phyloP scores from a whole-genome alignment of 306 rosid species.

The Cercis canadensis region DNA sequence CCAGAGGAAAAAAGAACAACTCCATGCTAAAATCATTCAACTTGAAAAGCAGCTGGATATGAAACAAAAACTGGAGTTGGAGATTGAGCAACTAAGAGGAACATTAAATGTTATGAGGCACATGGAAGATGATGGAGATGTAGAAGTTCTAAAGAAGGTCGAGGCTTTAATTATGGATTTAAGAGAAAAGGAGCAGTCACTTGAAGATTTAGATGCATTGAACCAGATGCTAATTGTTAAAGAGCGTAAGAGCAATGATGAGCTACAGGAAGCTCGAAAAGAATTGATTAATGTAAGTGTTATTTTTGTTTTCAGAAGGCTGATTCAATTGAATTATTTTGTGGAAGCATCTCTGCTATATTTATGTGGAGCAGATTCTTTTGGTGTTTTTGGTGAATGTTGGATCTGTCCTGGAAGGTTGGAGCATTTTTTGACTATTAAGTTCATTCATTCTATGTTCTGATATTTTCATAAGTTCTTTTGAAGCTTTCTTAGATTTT shows the following conservation, averaged over 20 bases:
- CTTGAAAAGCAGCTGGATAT: constrained; percentile 81
- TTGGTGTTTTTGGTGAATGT: no score
- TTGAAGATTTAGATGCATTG: constrained; percentile 65
- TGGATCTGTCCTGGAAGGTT: no score
- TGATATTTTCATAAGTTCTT: not conserved
- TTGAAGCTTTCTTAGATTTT: constrained; percentile 23
- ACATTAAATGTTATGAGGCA: constrained; percentile 75
- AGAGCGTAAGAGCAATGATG: constrained; percentile 92
- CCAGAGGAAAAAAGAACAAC: constrained; percentile 88
- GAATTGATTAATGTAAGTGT: constrained; percentile 77
- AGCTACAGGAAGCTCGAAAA: constrained; percentile 94
- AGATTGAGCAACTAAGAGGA: constrained; percentile 87
- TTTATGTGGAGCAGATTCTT: not conserved
- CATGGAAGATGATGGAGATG: constrained; percentile 86
- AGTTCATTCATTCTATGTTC: not conserved
- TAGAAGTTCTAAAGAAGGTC: constrained; percentile 73
- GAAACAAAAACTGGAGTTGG: constrained; percentile 89
- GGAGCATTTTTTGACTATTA: not conserved
- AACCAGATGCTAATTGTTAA: constrained; percentile 78
- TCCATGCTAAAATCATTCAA: constrained; percentile 71
- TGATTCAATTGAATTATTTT: constrained; percentile 30
- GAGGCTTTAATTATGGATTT: constrained; percentile 64
- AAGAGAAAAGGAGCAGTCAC: constrained; percentile 84
- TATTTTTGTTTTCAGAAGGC: constrained; percentile 15
- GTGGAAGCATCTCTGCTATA: constrained; percentile 27